Conservation (phyloP, 2,329 filamentous ascomycete genomes). For the Colletotrichum euphorbiae region DNA sequence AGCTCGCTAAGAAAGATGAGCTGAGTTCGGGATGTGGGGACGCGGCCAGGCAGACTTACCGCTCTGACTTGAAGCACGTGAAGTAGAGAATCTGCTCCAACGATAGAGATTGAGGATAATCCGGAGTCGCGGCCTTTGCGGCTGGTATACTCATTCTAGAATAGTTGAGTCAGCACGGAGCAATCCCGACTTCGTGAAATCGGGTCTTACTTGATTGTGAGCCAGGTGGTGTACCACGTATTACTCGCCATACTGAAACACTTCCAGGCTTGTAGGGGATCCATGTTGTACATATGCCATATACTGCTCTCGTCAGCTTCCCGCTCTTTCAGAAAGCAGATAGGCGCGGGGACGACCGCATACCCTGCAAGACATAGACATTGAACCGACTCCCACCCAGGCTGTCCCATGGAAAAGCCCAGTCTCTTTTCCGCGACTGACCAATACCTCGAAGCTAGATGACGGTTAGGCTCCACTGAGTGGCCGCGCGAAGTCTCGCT, state of each 20-base stretch:
- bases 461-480: slow-evolving; percentile 33
- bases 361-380: slow-evolving; percentile 39
- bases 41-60: background rate
- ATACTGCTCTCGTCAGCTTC: slow-evolving; percentile 28
- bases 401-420: slow-evolving; percentile 37
- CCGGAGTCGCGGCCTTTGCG: slow-evolving; percentile 18
- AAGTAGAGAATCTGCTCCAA: slow-evolving; percentile 37
- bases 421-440: slow-evolving; percentile 37
- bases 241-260: slow-evolving; percentile 39
- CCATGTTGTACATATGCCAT: slow-evolving; percentile 41
- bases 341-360: background rate
- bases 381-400: slow-evolving; percentile 35
- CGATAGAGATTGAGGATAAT: slow-evolving; percentile 20
- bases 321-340: background rate
- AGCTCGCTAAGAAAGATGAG: background rate
- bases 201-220: slow-evolving; percentile 22
- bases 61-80: slow-evolving; percentile 38
- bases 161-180: background rate
- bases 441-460: slow-evolving; percentile 37
- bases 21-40: background rate
- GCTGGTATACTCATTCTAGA: slow-evolving; percentile 13
- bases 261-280: slow-evolving; percentile 39
- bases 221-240: slow-evolving; percentile 35
- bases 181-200: no score
- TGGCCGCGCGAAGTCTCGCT: slow-evolving; percentile 34